Evolutionary conservation across 1,284 basidiomycete genomes (phyloP).

Genomic region (Cutaneotrichosporon arboriforme): DNA sequence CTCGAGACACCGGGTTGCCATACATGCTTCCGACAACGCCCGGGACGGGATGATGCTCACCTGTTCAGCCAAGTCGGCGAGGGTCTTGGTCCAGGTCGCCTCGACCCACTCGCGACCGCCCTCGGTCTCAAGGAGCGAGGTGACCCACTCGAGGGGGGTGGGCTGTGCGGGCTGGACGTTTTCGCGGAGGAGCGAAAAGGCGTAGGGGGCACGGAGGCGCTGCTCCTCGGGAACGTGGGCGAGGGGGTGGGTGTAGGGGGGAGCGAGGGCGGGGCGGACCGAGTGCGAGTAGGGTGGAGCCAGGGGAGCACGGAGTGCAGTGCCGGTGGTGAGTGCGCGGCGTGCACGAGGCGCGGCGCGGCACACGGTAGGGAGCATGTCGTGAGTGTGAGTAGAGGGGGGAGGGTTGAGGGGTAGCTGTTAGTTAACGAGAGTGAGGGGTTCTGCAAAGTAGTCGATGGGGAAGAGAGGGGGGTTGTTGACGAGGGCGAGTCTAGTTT

Average conservation of each 20-base stretch:
- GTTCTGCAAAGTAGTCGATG: neutral
- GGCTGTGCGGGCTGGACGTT: neutral
- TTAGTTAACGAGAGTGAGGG: neutral
- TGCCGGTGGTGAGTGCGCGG: constrained; percentile 17
- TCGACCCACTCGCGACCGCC: constrained; percentile 14
- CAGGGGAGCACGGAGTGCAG: constrained; percentile 14
- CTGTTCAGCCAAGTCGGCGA: constrained; percentile 13
- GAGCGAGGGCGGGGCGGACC: constrained; percentile 12
- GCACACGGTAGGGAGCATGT: constrained; percentile 16
- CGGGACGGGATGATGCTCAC: constrained; percentile 2
- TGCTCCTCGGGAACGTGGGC: constrained; percentile 3
- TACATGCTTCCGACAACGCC: too few species aligned
- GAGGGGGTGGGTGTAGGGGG: constrained; percentile 16
- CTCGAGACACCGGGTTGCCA: neutral
- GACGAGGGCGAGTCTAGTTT: neutral
- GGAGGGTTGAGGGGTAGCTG: neutral
- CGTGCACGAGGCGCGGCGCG: constrained; percentile 15
- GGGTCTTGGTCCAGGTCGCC: constrained; percentile 7
- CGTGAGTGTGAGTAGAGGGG: neutral
- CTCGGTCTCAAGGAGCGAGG: constrained; percentile 6
- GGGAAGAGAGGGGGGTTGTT: neutral
- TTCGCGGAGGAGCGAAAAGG: constrained; percentile 11
- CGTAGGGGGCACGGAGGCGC: constrained; percentile 15
- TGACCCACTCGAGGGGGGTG: constrained; percentile 12
- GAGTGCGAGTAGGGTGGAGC: constrained; percentile 17